Evolutionary conservation across 1,284 basidiomycete species (phyloP).

Genomic region (Pseudozyma pruni): DNA sequence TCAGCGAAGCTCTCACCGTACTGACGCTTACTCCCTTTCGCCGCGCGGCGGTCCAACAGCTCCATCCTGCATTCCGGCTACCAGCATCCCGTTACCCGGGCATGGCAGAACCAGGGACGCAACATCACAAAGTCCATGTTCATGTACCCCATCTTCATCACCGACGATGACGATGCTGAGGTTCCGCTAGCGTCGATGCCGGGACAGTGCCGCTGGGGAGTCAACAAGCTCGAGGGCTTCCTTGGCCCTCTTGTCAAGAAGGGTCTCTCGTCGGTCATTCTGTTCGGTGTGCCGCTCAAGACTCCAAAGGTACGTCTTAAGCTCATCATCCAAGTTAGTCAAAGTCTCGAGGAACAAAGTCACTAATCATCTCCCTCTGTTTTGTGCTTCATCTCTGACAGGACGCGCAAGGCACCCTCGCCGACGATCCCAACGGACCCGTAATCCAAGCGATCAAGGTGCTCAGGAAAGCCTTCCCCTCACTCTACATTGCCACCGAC

Average conservation of each 20-base stretch:
- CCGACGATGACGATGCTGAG: conserved; percentile 58
- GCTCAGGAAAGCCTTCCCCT: conserved; percentile 81
- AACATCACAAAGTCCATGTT: conserved; percentile 61
- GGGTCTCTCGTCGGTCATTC: conserved; percentile 88
- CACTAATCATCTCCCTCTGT: no score
- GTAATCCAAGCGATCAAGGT: conserved; percentile 90
- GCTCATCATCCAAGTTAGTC: no score
- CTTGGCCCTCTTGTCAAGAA: conserved; percentile 87
- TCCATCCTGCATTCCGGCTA: conserved; percentile 63
- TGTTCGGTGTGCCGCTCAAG: conserved; percentile 92
- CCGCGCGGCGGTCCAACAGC: conserved; percentile 11
- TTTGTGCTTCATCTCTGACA: conserved; percentile 70
- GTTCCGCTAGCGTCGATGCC: conserved; percentile 59
- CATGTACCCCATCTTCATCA: conserved; percentile 67
- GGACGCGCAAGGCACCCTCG: conserved; percentile 85
- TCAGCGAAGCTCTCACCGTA: no score
- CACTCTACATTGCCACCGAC: conserved; percentile 80
- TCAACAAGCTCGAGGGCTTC: conserved; percentile 90
- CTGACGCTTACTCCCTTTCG: no score
- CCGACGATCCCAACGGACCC: conserved; percentile 88
- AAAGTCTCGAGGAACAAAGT: no score
- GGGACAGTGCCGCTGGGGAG: conserved; percentile 77
- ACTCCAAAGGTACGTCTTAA: conserved; percentile 79
- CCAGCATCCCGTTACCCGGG: conserved; percentile 56
- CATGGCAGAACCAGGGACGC: conserved; percentile 56